phyloP scores from a whole-genome alignment of 805 yeast species.

The Zygosaccharomyces gambellarensis region DNA sequence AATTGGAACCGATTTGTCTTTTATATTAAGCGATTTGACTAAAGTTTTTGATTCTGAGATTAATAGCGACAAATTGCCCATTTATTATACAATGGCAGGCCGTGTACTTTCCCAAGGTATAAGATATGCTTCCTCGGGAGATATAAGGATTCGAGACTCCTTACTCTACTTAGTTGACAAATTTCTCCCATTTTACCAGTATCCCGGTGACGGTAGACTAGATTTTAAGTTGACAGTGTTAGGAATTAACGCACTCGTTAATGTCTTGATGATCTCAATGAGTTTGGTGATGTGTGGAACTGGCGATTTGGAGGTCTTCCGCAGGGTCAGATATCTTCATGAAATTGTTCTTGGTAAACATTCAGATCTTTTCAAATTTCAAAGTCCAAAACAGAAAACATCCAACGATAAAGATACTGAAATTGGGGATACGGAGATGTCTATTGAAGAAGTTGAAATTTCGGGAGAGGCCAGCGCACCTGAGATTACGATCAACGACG shows the following conservation, averaged over 20 bases:
- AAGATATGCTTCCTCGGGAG: conserved; percentile 66
- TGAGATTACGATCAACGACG: conserved; percentile 2
- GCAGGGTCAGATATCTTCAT: conserved; percentile 67
- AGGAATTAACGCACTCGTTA: conserved; percentile 52
- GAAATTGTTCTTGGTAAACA: conserved; percentile 43
- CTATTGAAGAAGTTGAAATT: conserved; percentile 1
- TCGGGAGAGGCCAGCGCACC: conserved; percentile 3
- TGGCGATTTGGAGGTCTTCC: conserved; percentile 76
- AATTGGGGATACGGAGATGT: conserved; percentile 5
- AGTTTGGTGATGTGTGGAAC: conserved; percentile 84
- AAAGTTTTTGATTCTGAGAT: conserved; percentile 24
- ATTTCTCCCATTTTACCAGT: conserved; percentile 31
- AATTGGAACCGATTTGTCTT: conserved; percentile 41
- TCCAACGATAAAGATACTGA: neutral
- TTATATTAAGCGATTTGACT: conserved; percentile 19
- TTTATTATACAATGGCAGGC: conserved; percentile 68
- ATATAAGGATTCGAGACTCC: conserved; percentile 49
- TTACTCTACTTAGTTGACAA: conserved; percentile 26
- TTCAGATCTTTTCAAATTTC: conserved; percentile 23
- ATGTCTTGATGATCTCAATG: conserved; percentile 55
- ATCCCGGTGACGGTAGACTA: conserved; percentile 42
- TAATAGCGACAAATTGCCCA: conserved; percentile 58
- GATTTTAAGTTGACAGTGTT: conserved; percentile 52
- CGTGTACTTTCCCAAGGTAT: conserved; percentile 69
- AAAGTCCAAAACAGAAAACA: neutral